Evolutionary conservation across 306 rosid genomes (phyloP), one percentile per base, ranked within the genome.

Genomic region (Luffa aegyptiaca): DNA sequence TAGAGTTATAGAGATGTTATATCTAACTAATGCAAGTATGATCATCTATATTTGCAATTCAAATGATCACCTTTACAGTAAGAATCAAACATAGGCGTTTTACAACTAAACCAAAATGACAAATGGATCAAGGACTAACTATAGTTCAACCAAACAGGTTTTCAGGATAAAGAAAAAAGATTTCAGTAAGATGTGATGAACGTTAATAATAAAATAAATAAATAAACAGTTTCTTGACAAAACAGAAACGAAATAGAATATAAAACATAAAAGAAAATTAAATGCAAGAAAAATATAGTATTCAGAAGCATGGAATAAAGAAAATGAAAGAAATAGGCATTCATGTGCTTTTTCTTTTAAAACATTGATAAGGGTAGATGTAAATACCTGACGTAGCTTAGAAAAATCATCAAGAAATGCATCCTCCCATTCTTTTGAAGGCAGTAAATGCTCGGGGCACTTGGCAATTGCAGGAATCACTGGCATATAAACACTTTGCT

Each of bases 401-500:
- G 94, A 87, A 87, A 95, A 95, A 6, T 92, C 94, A 55, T 86
- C 87, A 82, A 91, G 93, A 87, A 91, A 91, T 46, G 85, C 84
- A 82, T 88, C 97, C 84, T 95, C 99, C 97, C 99, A 93, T 76
- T 88, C 86, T 85, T 91, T 89, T 75, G 75, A 70, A 41, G 99
- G 93, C 83, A 91, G 80, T 74, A 95, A 88, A 76, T 93, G 92
- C 63, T 95, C 88, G 13, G 95, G 93, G 84, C 99, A 95, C 64
- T 86, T 62, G 45, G 93, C 89, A 85, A 95, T 88, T 76, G 86
- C 91, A 79, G 97, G 97, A 87, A 95, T 91, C 82, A 84, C 81
- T 66, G 97, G 99, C 96, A 95, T 89, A 83, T 89, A 95, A 57
- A 81, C 91, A 87, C 97, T 95, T 83, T 88, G 99, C 79, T 92